Base-by-base conservation (phyloP, 192 early-diverging fungal genomes). In the Coemansia sp. region DNA sequence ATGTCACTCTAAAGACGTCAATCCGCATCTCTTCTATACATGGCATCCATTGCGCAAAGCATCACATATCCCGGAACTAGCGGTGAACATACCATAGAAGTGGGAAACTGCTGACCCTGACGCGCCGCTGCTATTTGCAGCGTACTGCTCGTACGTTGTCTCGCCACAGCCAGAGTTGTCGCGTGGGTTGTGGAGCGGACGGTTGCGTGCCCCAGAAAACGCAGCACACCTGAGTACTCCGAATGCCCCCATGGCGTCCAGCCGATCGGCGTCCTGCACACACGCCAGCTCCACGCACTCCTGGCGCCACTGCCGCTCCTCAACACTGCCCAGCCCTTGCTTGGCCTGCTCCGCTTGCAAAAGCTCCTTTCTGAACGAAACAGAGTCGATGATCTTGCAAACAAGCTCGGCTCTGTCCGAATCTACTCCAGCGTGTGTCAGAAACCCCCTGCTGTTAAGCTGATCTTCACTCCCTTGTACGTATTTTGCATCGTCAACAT, bases 221-320 rank as follows among this genome's bases (percentile, higher is more conserved):
- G 90, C 88, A 30, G 88, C 88, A 59, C 90, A 91, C 12, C 90
- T 75, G 43, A 89, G 77, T n/a, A 91, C 83, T 14, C 89, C 90
- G 84, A 91, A 91, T 9, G 90, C 90, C 5, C 90, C 90, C 52
- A 91, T 89, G 6, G 90, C 88, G 66, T 91, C 90, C 59, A 91
- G 62, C 35, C 89, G 87, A 62, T 91, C 90, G 4, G 90, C 90
- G 66, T 91, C 90, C 74, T 91, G 90, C 16, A 91, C 89, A 68
- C 86, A 85, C 43, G 87, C 86, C 52, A 89, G 67, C 63, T 91
- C 89, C 46, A 77, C 53, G 59, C 88, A 89, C 12, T 60, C 45
- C 20, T 81, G 57, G 14, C 87, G 76, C 88, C 88, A 91, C 38
- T 72, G 20, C 7, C 74, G 71, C 59, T 83, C 66, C 16, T 70